A percentile compares a stretch with the other conserved stretches of the same genome.
phyloP scores from a whole-genome alignment of 2,329 filamentous ascomycete genomes.

The Botrytis squamosa region DNA sequence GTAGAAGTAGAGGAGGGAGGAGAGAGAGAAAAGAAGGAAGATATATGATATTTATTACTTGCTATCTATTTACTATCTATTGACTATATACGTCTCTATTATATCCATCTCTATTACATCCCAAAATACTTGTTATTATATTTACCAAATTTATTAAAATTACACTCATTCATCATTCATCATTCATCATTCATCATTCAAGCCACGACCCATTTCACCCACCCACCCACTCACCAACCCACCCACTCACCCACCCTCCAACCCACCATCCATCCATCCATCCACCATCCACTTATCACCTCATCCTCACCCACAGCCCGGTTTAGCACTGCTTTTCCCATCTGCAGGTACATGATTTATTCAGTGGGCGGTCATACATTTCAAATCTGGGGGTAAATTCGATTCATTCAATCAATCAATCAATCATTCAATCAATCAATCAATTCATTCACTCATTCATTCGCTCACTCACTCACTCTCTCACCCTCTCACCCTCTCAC shows the following conservation, averaged over 20 bases:
- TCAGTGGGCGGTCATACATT: not conserved
- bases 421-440: too few relatives aligned
- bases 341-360: slow-evolving; percentile 13
- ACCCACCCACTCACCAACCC: not conserved
- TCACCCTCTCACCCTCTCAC: too few relatives aligned
- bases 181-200: not conserved
- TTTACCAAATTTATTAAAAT: not conserved
- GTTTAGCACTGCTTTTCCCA: not conserved
- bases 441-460: too few relatives aligned
- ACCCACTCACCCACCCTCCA: not conserved
- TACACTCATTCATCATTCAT: not conserved
- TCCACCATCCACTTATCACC: too few relatives aligned
- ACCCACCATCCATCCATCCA: not conserved
- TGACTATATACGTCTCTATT: too few relatives aligned
- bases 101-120: too few relatives aligned
- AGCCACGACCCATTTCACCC: not conserved
- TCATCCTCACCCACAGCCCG: not conserved
- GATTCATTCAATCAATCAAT: not conserved
- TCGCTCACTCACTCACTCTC: too few relatives aligned
- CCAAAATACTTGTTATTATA: too few relatives aligned
- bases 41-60: too few relatives aligned
- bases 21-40: too few relatives aligned
- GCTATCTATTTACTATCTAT: too few relatives aligned
- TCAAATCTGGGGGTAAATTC: slow-evolving; percentile 1
- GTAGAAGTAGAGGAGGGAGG: not conserved